Percentiles rank a stretch among this genome's conserved stretches.
Conservation (phyloP, 257 asterid species). For the Vinca minor region DNA sequence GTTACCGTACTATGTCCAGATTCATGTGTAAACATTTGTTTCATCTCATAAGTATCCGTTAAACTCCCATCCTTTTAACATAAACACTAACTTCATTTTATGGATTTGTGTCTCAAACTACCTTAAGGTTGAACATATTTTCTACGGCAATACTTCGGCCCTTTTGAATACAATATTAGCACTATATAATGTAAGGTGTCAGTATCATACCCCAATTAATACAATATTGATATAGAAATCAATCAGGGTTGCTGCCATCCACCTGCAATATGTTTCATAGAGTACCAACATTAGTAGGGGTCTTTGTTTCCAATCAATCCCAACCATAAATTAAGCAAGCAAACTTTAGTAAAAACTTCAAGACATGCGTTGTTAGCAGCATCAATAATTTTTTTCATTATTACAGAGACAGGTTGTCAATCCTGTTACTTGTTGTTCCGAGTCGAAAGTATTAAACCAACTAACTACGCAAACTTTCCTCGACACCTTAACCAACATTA, state of each 20-base stretch:
- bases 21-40: no score
- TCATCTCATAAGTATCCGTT: background rate
- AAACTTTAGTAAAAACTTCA: background rate
- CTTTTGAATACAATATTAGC: background rate
- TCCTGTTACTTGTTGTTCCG: no score
- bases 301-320: background rate
- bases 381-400: no score
- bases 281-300: background rate
- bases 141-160: background rate
- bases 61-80: background rate
- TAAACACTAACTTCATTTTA: background rate
- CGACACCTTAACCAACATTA: background rate
- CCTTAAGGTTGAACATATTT: background rate
- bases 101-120: background rate
- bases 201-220: constrained; percentile 47
- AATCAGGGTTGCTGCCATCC: constrained; percentile 69
- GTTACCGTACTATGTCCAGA: background rate
- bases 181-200: constrained; percentile 8
- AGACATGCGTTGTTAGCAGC: background rate
- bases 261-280: constrained; percentile 35
- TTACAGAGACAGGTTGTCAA: no score
- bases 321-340: background rate
- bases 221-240: constrained; percentile 59
- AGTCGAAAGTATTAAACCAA: no score
- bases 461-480: background rate